phyloP scores from a whole-genome alignment of 805 yeast genomes.

The Suhomyces kilbournensis region DNA sequence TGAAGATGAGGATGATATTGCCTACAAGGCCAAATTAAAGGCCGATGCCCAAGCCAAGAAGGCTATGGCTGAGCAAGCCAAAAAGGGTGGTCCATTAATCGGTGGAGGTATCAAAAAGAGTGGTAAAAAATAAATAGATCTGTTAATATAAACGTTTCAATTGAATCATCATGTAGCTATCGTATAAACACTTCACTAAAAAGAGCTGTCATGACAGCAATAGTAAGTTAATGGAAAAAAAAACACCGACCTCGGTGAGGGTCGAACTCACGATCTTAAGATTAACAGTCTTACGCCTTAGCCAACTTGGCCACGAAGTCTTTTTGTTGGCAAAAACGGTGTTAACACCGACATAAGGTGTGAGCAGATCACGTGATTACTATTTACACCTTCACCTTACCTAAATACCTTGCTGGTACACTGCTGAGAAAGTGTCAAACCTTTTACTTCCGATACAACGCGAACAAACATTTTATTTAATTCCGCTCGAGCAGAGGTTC shows the following conservation, averaged over 20 bases:
- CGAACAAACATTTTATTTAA: no score
- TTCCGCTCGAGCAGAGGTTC: no score
- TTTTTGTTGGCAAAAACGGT: neutral
- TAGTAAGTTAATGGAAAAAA: no score
- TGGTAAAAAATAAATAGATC: constrained; percentile 24
- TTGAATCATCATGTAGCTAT: neutral
- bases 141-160: neutral
- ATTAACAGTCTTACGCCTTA: constrained; percentile 24
- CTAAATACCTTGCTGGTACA: no score
- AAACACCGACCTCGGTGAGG: constrained; percentile 16
- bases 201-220: no score
- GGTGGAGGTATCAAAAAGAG: constrained; percentile 97
- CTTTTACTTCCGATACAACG: no score
- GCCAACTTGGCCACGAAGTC: constrained; percentile 32
- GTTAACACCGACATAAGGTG: no score
- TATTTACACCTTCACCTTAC: no score
- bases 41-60: constrained; percentile 93
- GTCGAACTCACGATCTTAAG: constrained; percentile 19
- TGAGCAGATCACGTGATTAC: no score
- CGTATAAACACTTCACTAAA: no score
- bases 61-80: constrained; percentile 82
- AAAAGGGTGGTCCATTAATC: constrained; percentile 85
- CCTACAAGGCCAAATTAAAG: constrained; percentile 90
- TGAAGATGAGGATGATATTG: constrained; percentile 81
- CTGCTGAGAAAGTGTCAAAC: no score